These are phyloP conservation scores for Aspergillus hortae DNA, from an alignment of 2,329 filamentous ascomycete species.

Conservation along the genomic window DNA sequence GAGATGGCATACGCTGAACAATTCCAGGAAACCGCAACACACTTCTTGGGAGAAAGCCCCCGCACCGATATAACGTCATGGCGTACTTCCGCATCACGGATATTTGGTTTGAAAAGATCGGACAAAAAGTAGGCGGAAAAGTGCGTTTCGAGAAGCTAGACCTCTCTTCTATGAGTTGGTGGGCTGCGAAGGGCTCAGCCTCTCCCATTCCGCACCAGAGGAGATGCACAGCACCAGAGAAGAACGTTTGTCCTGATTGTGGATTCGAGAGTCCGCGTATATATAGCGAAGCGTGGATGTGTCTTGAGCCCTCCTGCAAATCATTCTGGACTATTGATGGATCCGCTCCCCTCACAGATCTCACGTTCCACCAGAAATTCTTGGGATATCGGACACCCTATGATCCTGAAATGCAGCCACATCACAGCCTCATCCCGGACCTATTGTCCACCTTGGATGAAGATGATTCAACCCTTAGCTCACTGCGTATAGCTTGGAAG, in stretches of 20 bases:
- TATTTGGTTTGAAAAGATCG: conserved; percentile 62
- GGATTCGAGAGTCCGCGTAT: conserved; percentile 27
- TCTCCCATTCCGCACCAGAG: conserved; percentile 25
- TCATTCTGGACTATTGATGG: conserved; percentile 53
- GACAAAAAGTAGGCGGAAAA: conserved; percentile 46
- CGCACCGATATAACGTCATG: conserved; percentile 62
- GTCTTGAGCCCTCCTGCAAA: conserved; percentile 51
- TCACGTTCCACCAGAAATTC: conserved; percentile 56
- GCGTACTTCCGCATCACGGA: conserved; percentile 67
- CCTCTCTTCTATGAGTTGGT: conserved; percentile 54
- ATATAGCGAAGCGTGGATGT: conserved; percentile 55
- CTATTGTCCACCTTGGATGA: conserved; percentile 37
- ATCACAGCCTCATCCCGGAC: conserved; percentile 39
- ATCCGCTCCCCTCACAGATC: conserved; percentile 21
- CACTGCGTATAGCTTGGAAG: conserved; percentile 52
- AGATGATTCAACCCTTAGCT: conserved; percentile 40
- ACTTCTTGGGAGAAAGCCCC: conserved; percentile 48
- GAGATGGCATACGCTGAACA: conserved; percentile 20
- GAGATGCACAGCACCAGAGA: conserved; percentile 23
- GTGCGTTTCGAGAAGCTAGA: conserved; percentile 65
- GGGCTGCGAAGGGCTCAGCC: conserved; percentile 41
- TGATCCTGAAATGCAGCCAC: conserved; percentile 30
- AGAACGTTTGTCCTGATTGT: conserved; percentile 42
- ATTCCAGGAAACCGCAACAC: conserved; percentile 49
- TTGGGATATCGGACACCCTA: conserved; percentile 52